phyloP scores from a whole-genome alignment of 1,284 basidiomycete genomes.

The Takashimella koratensis region DNA sequence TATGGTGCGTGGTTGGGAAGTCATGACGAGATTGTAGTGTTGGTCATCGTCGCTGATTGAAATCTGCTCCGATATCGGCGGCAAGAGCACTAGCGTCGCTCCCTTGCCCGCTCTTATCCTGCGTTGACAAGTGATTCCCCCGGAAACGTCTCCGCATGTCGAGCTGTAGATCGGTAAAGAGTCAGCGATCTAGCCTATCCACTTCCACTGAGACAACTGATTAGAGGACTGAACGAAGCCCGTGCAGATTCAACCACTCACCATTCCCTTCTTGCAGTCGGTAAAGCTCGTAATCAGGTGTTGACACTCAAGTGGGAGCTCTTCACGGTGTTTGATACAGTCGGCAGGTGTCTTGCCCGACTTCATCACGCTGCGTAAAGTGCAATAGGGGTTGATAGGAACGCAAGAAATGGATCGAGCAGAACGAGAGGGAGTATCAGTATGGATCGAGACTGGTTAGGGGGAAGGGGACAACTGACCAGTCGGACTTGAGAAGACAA shows the following conservation, averaged over 20 bases:
- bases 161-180: too few relatives aligned
- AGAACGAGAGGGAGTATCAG: too few relatives aligned
- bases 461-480: too few relatives aligned
- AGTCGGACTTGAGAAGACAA: conserved; percentile 45
- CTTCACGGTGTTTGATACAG: conserved; percentile 34
- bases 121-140: conserved; percentile 41
- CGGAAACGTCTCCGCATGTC: conserved; percentile 48
- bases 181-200: too few relatives aligned
- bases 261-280: conserved; percentile 49
- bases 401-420: background rate
- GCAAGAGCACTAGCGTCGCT: background rate
- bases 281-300: conserved; percentile 42
- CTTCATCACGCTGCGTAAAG: conserved; percentile 36
- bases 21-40: too few relatives aligned
- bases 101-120: conserved; percentile 12
- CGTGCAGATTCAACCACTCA: conserved; percentile 32
- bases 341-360: conserved; percentile 38
- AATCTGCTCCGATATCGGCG: background rate
- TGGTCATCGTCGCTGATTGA: background rate
- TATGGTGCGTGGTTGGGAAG: too few relatives aligned
- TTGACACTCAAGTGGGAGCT: conserved; percentile 46
- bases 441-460: too few relatives aligned
- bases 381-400: background rate
- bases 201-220: too few relatives aligned
- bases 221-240: too few relatives aligned